Percentiles rank a stretch among this genome's conserved stretches.
phyloP scores from a whole-genome alignment of 2,329 filamentous ascomycete genomes.

The Mycocentrospora acerina region DNA sequence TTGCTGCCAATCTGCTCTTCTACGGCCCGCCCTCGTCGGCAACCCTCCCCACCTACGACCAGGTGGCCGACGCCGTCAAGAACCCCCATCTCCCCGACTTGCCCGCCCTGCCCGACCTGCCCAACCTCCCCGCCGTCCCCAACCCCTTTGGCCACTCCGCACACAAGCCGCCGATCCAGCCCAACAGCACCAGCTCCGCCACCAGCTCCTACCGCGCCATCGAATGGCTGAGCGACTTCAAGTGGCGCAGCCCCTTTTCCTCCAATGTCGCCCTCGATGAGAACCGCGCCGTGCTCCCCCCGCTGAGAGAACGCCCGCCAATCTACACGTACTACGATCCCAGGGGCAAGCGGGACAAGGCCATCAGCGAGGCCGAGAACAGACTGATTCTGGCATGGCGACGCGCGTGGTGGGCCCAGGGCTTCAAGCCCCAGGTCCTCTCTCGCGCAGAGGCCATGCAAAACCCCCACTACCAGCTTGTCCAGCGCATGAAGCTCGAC shows the following conservation, averaged over 20 bases:
- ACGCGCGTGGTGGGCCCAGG: conserved; percentile 92
- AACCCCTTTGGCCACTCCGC: conserved; percentile 70
- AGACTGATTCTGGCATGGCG: conserved; percentile 83
- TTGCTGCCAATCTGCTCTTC: conserved; percentile 36
- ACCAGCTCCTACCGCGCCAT: conserved; percentile 59
- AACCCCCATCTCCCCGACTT: conserved; percentile 40
- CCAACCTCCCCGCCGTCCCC: conserved; percentile 30
- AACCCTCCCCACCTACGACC: conserved; percentile 40
- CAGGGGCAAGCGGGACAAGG: conserved; percentile 62
- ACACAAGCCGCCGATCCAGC: conserved; percentile 73
- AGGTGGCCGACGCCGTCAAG: conserved; percentile 42
- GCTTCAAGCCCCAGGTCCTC: conserved; percentile 82
- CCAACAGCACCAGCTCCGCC: conserved; percentile 67
- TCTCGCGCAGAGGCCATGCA: conserved; percentile 77
- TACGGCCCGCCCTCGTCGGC: conserved; percentile 39
- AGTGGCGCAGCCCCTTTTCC: conserved; percentile 89
- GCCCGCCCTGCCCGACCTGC: conserved; percentile 28
- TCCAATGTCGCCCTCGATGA: conserved; percentile 78
- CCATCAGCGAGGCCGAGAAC: conserved; percentile 71
- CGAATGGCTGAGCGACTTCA: conserved; percentile 86
- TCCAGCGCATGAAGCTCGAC: conserved; percentile 55
- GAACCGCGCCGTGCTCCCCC: conserved; percentile 79
- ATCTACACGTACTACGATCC: conserved; percentile 93
- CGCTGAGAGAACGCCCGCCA: conserved; percentile 66
- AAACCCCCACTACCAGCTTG: conserved; percentile 73